phyloP scores from a whole-genome alignment of 257 asterid genomes.

The Paulownia fortunei region DNA sequence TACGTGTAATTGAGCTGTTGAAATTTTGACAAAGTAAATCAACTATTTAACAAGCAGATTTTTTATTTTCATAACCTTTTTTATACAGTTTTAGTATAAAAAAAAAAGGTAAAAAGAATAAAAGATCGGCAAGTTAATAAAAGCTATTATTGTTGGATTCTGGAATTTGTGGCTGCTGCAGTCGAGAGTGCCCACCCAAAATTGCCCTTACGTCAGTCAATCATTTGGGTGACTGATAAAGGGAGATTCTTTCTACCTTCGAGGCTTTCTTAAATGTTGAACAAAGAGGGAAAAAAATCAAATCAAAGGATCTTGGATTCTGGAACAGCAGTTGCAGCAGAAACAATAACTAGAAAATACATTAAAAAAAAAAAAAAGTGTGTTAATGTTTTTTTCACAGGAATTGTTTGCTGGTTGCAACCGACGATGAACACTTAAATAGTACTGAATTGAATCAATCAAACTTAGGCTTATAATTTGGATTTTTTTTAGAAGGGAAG shows the following conservation, averaged over 20 bases:
- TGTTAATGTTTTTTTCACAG: too few species aligned
- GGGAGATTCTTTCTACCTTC: slow-evolving; percentile 1
- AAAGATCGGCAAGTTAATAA: neutral
- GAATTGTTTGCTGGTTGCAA: too few species aligned
- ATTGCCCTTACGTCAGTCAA: slow-evolving; percentile 12
- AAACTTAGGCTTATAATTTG: too few species aligned
- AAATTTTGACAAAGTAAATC: too few species aligned
- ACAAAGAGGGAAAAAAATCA: neutral
- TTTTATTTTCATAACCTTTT: too few species aligned
- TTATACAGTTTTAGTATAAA: too few species aligned
- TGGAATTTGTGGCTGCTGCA: neutral
- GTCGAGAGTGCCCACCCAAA: neutral
- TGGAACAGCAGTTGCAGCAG: neutral
- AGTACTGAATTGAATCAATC: too few species aligned
- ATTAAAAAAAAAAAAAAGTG: neutral
- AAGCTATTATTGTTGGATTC: neutral
- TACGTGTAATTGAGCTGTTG: too few species aligned
- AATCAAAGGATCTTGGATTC: neutral
- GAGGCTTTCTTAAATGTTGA: slow-evolving; percentile 10
- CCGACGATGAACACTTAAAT: too few species aligned
- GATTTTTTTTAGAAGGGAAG: too few species aligned
- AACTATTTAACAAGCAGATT: too few species aligned
- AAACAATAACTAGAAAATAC: neutral
- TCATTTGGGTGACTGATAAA: neutral
- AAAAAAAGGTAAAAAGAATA: neutral